Conservation (phyloP, 805 yeast genomes). For the Lipomyces sp. region DNA sequence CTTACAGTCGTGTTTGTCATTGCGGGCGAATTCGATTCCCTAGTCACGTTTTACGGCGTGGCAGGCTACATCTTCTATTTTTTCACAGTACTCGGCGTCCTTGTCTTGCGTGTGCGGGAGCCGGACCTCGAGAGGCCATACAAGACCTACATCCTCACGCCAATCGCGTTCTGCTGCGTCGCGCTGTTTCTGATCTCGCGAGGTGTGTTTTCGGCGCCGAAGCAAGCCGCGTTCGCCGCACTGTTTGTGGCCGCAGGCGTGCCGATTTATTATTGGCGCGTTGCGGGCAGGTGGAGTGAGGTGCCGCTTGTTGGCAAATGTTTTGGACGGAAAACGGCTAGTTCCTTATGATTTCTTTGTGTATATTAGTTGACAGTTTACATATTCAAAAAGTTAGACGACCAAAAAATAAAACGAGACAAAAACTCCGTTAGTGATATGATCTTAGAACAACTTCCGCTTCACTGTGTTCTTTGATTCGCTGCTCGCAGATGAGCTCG, state of each 20-base stretch:
- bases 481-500: no score
- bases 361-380: background rate
- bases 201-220: conserved; percentile 38
- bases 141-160: conserved; percentile 39
- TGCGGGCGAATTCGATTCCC: conserved; percentile 40
- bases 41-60: conserved; percentile 39
- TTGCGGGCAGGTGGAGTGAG: conserved; percentile 18
- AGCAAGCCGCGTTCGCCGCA: conserved; percentile 34
- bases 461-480: no score
- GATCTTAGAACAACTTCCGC: background rate
- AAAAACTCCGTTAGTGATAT: no score
- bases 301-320: conserved; percentile 19
- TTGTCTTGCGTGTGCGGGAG: conserved; percentile 37
- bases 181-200: conserved; percentile 39
- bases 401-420: background rate
- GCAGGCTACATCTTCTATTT: conserved; percentile 28
- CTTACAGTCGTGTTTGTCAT: conserved; percentile 37
- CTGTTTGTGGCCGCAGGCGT: conserved; percentile 35
- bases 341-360: background rate
- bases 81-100: conserved; percentile 40
- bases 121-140: conserved; percentile 41
- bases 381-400: background rate
- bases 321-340: conserved; percentile 6
- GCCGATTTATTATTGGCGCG: conserved; percentile 35
- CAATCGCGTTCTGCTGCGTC: conserved; percentile 40